Conservation (phyloP, 2,329 filamentous ascomycete genomes). For the Eutypella sp. region DNA sequence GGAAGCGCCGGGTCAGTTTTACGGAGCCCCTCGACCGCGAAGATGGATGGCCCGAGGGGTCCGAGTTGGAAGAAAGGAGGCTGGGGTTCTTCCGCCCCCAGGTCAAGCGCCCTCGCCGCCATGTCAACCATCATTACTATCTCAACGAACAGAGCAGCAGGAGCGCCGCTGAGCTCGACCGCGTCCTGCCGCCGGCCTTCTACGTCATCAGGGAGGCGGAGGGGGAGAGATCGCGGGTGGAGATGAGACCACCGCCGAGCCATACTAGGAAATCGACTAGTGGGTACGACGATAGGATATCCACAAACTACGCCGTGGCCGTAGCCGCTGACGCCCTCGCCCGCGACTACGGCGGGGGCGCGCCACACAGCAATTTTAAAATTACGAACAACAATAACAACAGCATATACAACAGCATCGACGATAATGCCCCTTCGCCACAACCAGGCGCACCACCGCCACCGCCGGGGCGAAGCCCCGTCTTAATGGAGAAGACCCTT, state of each 20-base stretch:
- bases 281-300: slow-evolving; percentile 16
- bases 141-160: slow-evolving; percentile 13
- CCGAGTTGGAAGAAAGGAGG: too few relatives aligned
- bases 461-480: not conserved
- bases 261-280: too few relatives aligned
- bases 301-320: slow-evolving; percentile 7
- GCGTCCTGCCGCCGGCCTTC: slow-evolving; percentile 21
- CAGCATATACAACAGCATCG: too few relatives aligned
- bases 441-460: too few relatives aligned
- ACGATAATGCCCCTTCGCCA: too few relatives aligned
- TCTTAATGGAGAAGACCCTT: slow-evolving; percentile 42
- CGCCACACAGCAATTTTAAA: too few relatives aligned
- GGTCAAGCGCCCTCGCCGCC: slow-evolving; percentile 22
- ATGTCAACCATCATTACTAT: too few relatives aligned
- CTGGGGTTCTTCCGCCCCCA: too few relatives aligned
- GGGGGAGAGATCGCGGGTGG: slow-evolving; percentile 12
- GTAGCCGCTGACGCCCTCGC: slow-evolving; percentile 5
- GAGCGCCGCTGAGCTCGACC: slow-evolving; percentile 10
- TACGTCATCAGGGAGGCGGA: slow-evolving; percentile 28
- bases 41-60: slow-evolving; percentile 31
- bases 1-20: slow-evolving; percentile 35
- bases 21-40: slow-evolving; percentile 26
- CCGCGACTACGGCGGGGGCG: slow-evolving; percentile 2
- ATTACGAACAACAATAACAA: too few relatives aligned
- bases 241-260: too few relatives aligned